Percentiles rank a stretch among this genome's conserved stretches.
phyloP scores from a whole-genome alignment of 208 protist genomes.

The Crithidia bombi region DNA sequence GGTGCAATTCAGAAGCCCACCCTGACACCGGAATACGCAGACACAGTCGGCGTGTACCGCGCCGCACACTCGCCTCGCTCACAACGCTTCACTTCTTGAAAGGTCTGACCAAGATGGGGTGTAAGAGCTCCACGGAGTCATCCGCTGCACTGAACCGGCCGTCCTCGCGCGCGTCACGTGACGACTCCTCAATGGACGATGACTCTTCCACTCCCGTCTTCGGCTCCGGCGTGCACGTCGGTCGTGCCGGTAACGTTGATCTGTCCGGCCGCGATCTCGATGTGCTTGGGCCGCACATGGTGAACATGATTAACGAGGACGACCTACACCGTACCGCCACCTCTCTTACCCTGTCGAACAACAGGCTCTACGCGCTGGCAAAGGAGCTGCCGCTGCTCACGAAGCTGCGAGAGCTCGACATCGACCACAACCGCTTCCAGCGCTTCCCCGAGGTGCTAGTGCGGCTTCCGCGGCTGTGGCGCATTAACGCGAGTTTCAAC shows the following conservation, averaged over 20 bases:
- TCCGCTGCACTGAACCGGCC: neutral
- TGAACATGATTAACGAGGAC: constrained; percentile 73
- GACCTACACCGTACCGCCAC: constrained; percentile 69
- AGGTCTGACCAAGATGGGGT: constrained; percentile 30
- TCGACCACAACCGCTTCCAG: constrained; percentile 77
- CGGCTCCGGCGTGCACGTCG: constrained; percentile 81
- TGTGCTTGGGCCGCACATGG: constrained; percentile 56
- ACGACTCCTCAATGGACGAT: constrained; percentile 28
- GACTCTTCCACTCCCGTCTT: constrained; percentile 45
- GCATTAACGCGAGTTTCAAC: constrained; percentile 75
- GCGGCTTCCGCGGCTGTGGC: constrained; percentile 53
- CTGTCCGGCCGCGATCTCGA: constrained; percentile 70
- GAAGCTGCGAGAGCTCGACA: constrained; percentile 76
- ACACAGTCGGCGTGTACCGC: too few relatives aligned
- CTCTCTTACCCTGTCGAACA: constrained; percentile 75
- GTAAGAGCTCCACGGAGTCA: constrained; percentile 26
- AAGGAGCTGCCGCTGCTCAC: constrained; percentile 78
- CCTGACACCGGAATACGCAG: too few relatives aligned
- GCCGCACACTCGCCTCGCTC: neutral
- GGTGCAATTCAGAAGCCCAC: too few relatives aligned
- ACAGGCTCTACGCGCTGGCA: constrained; percentile 78
- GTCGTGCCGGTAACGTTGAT: constrained; percentile 82
- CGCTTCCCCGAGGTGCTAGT: constrained; percentile 69
- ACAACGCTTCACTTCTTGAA: constrained; percentile 4
- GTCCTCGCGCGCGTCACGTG: constrained; percentile 1